Evolutionary conservation across 176 grass and related monocot genomes (phyloP).

Genomic region (Hyparrhenia diplandra): DNA sequence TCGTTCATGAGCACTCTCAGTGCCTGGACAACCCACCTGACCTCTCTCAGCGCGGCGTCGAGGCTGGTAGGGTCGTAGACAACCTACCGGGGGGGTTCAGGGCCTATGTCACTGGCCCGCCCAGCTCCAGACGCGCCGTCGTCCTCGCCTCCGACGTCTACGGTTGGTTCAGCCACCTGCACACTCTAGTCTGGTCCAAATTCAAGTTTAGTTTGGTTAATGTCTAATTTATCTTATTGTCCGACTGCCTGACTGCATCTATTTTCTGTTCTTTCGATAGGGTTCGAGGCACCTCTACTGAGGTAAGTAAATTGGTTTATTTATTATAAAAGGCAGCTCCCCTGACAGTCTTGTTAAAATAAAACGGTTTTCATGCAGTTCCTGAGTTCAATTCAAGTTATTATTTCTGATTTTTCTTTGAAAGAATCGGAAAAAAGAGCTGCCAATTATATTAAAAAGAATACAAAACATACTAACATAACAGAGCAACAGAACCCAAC

Average conservation of each 20-base stretch:
- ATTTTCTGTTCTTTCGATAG: not conserved
- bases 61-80: not conserved
- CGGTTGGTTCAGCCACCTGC: not conserved
- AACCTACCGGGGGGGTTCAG: not conserved
- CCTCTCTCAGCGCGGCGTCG: not conserved
- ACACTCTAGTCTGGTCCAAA: not conserved
- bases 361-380: too few species aligned
- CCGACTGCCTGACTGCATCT: not conserved
- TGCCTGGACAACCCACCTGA: slow-evolving; percentile 12
- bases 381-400: too few species aligned
- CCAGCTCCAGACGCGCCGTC: not conserved
- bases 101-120: slow-evolving; percentile 21
- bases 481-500: too few species aligned
- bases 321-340: too few species aligned
- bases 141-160: slow-evolving; percentile 22
- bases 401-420: too few species aligned
- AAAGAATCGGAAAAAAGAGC: too few species aligned
- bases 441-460: too few species aligned
- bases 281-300: not conserved
- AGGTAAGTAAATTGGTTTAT: not conserved
- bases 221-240: not conserved
- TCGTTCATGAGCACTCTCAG: not conserved
- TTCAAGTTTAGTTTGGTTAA: not conserved
- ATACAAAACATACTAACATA: too few species aligned
- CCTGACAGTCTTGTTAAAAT: too few species aligned